These are phyloP conservation scores for Penicillium coffeae DNA, from an alignment of 495 filamentous ascomycete genomes.

Conservation along the genomic window DNA sequence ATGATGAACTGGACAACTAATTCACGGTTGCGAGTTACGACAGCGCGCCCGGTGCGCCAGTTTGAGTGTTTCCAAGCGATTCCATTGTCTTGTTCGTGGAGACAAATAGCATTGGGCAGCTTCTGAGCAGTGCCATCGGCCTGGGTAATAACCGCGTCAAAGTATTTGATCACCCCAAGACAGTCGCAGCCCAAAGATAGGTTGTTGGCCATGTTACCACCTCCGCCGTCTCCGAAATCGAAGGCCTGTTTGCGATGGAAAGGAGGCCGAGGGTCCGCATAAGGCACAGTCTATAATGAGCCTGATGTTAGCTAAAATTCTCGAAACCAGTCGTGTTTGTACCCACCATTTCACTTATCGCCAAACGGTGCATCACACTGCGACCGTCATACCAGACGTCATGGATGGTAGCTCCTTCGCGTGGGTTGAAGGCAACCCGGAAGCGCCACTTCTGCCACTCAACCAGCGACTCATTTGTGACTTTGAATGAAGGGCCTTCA, in stretches of 20 bases:
- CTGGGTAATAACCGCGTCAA: conserved; percentile 56
- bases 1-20: conserved; percentile 73
- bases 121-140: conserved; percentile 51
- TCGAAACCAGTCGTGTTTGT: too few relatives aligned
- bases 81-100: conserved; percentile 69
- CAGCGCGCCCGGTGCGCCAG: conserved; percentile 63
- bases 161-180: conserved; percentile 65
- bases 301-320: background rate
- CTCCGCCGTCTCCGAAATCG: conserved; percentile 68
- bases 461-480: conserved; percentile 47
- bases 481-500: conserved; percentile 70
- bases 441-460: conserved; percentile 72
- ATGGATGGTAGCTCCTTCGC: conserved; percentile 67
- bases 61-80: conserved; percentile 73
- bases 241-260: conserved; percentile 71
- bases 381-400: conserved; percentile 72
- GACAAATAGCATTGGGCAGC: conserved; percentile 61
- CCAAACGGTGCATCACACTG: conserved; percentile 66
- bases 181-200: conserved; percentile 68
- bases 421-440: conserved; percentile 62
- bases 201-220: conserved; percentile 67
- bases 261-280: conserved; percentile 60
- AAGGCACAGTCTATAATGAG: conserved; percentile 54
- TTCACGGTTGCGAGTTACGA: conserved; percentile 57
- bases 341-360: conserved; percentile 66